phyloP scores from a whole-genome alignment of 257 asterid species.

The Linderniella brevidens region DNA sequence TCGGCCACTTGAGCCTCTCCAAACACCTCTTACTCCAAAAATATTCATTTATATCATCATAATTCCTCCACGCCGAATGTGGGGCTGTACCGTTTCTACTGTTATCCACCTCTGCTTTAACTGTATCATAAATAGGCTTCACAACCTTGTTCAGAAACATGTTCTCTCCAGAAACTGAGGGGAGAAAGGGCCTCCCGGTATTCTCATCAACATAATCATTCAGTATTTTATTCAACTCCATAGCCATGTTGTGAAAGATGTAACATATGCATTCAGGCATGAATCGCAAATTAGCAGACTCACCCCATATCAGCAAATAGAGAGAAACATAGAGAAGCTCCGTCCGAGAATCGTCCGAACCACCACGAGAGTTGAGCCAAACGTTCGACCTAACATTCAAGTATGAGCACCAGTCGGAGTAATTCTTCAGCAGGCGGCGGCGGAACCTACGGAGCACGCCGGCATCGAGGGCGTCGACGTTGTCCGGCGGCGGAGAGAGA shows the following conservation, averaged over 20 bases:
- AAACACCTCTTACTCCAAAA: slow-evolving; percentile 95
- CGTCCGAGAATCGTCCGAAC: slow-evolving; percentile 49
- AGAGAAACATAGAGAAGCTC: slow-evolving; percentile 83
- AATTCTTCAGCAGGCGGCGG: slow-evolving; percentile 43
- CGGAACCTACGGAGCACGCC: slow-evolving; percentile 76
- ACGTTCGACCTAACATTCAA: slow-evolving; percentile 56
- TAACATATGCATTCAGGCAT: slow-evolving; percentile 76
- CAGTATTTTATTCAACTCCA: slow-evolving; percentile 80
- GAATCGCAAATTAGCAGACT: slow-evolving; percentile 84
- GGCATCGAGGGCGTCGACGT: slow-evolving; percentile 72
- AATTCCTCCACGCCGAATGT: slow-evolving; percentile 94
- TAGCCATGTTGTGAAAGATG: slow-evolving; percentile 84
- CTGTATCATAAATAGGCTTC: slow-evolving; percentile 73
- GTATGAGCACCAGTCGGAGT: slow-evolving; percentile 83
- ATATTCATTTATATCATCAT: slow-evolving; percentile 89
- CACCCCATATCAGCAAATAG: slow-evolving; percentile 86
- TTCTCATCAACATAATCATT: slow-evolving; percentile 90
- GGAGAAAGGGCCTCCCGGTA: slow-evolving; percentile 82
- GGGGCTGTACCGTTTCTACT: slow-evolving; percentile 93
- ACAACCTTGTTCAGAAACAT: slow-evolving; percentile 54
- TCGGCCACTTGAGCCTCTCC: slow-evolving; percentile 85
- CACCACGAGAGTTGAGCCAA: slow-evolving; percentile 50
- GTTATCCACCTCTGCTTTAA: slow-evolving; percentile 65
- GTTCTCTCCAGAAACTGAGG: slow-evolving; percentile 75
- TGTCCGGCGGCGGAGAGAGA: slow-evolving; percentile 82